Percentiles rank a stretch among this genome's conserved stretches.
Evolutionary conservation across 2,329 filamentous ascomycete species (phyloP).

Genomic region (Arthroderma sp.): DNA sequence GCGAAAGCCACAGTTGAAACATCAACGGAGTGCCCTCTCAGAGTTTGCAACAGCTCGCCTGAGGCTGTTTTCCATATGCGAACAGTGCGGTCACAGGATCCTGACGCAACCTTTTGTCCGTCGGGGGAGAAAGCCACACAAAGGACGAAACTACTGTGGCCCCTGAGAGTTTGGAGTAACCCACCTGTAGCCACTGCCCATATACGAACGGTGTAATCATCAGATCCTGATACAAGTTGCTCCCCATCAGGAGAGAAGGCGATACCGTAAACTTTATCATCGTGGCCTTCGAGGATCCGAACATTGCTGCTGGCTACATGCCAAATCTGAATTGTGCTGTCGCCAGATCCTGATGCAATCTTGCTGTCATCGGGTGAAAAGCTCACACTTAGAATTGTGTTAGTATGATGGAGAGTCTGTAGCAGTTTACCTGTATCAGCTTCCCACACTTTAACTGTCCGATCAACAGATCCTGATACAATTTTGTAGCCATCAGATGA

Average conservation of each 20-base stretch:
- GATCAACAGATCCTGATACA: not conserved
- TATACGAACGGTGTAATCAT: not conserved
- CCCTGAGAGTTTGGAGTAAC: not conserved
- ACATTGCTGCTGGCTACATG: not conserved
- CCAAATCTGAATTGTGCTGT: not conserved
- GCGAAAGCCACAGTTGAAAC: not conserved
- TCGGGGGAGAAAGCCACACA: conserved; percentile 2
- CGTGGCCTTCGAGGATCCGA: not conserved
- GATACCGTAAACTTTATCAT: not conserved
- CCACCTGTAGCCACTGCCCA: conserved; percentile 1
- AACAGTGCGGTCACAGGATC: not conserved
- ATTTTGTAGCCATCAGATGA: not conserved
- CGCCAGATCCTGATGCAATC: not conserved
- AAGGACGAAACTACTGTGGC: not conserved
- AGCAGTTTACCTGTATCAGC: not conserved
- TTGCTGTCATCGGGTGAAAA: not conserved
- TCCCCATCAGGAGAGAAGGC: conserved; percentile 1
- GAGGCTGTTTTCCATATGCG: not conserved
- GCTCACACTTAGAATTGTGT: not conserved
- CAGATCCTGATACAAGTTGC: not conserved
- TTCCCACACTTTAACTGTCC: not conserved
- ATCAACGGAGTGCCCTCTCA: not conserved
- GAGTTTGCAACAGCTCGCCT: not conserved
- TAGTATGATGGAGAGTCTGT: not conserved
- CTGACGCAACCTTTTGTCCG: not conserved